A percentile compares a stretch with the other conserved stretches of the same genome.
phyloP scores from a whole-genome alignment of 164 flowering plant species.

The Stephania cephalantha region DNA sequence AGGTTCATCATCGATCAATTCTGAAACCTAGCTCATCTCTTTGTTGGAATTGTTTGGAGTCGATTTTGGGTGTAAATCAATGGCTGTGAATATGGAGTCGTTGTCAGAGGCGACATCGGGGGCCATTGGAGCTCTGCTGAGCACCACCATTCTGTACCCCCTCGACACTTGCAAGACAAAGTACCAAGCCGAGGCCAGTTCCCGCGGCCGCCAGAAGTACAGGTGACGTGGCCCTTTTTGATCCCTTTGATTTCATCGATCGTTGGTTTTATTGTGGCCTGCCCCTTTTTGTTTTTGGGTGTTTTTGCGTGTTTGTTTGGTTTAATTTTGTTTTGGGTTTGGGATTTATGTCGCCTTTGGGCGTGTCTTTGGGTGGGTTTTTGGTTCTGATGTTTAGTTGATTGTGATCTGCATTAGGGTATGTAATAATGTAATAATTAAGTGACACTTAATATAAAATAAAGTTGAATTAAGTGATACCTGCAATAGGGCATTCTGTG shows the following conservation, averaged over 20 bases:
- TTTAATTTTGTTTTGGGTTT: background rate
- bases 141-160: slow-evolving; percentile 76
- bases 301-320: background rate
- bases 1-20: background rate
- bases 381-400: too few relatives aligned
- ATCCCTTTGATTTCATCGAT: background rate
- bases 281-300: background rate
- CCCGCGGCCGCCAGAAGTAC: slow-evolving; percentile 55
- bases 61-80: background rate
- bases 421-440: too few relatives aligned
- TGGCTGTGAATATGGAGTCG: slow-evolving; percentile 44
- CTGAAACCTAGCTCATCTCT: background rate
- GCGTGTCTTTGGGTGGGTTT: background rate
- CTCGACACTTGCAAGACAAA: slow-evolving; percentile 79
- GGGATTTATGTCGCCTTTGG: background rate
- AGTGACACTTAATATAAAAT: too few relatives aligned
- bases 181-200: slow-evolving; percentile 69
- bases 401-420: too few relatives aligned
- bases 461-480: too few relatives aligned
- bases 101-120: slow-evolving; percentile 78
- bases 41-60: background rate
- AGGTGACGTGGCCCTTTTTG: slow-evolving; percentile 26
- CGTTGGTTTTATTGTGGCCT: background rate
- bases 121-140: slow-evolving; percentile 64
- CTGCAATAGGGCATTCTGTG: too few relatives aligned